These are phyloP conservation scores for Euphorbia celastroides DNA, from an alignment of 441 rosid genomes.

Conservation along the genomic window DNA sequence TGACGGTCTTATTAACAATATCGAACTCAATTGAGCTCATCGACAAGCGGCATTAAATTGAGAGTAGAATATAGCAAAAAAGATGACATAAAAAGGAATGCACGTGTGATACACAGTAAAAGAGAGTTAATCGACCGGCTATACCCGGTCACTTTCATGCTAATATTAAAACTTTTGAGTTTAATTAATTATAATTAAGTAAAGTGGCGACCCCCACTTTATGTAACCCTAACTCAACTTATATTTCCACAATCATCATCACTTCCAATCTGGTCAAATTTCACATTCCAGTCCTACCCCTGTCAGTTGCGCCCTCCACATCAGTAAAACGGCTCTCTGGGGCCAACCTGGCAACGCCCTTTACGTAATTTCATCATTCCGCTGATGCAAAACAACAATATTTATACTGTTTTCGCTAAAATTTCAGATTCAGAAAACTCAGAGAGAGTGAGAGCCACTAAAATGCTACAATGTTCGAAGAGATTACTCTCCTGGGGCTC, in stretches of 20 bases:
- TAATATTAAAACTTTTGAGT: too few species aligned
- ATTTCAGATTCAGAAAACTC: too few species aligned
- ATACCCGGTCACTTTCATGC: not conserved
- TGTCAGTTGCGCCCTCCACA: conserved; percentile 2
- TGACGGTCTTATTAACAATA: too few species aligned
- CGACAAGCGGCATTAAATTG: too few species aligned
- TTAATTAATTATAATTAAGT: too few species aligned
- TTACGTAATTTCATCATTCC: conserved; percentile 7
- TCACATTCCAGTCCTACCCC: conserved; percentile 10
- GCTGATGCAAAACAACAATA: not conserved
- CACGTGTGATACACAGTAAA: not conserved
- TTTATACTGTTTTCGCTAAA: not conserved
- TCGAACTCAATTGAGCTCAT: too few species aligned
- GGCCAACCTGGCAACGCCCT: not conserved
- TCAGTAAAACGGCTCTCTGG: not conserved
- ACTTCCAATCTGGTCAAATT: conserved; percentile 6
- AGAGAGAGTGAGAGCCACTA: conserved; percentile 3
- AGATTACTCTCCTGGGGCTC: conserved; percentile 7
- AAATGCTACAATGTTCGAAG: not conserved
- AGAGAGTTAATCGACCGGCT: not conserved
- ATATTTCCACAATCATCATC: conserved; percentile 3
- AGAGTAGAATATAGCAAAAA: too few species aligned
- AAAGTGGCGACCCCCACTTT: too few species aligned
- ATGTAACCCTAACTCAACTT: conserved; percentile 9
- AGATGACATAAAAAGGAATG: not conserved